Conservation (phyloP, 371 early-diverging fungal genomes). For the Mucor plumbeus region DNA sequence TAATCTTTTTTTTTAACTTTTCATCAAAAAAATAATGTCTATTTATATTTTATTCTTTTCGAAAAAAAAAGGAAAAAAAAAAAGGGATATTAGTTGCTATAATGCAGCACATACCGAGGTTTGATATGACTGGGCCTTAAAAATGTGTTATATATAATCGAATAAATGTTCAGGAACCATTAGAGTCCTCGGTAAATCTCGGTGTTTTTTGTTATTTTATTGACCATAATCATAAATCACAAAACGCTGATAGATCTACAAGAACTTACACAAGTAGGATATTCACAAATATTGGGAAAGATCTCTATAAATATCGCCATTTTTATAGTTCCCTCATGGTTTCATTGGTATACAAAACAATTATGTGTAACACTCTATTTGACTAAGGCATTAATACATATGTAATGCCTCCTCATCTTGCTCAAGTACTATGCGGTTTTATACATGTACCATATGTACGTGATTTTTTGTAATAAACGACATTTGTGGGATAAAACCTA, state of each 20-base stretch:
- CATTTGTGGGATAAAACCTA: no score
- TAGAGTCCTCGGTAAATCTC: neutral
- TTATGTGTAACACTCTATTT: neutral
- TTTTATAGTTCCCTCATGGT: neutral
- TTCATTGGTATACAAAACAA: neutral
- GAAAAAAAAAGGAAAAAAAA: no score
- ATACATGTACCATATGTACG: neutral
- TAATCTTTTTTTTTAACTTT: no score
- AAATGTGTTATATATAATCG: neutral
- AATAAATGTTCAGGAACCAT: neutral
- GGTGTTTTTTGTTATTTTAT: neutral
- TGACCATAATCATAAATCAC: neutral
- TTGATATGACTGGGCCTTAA: neutral
- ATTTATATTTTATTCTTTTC: no score
- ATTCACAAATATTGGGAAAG: neutral
- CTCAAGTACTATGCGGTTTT: neutral
- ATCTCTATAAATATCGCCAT: no score
- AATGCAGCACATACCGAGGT: neutral
- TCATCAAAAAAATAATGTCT: no score
- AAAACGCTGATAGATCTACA: neutral
- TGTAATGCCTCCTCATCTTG: neutral
- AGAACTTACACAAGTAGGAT: neutral
- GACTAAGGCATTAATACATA: neutral
- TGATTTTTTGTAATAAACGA: neutral
- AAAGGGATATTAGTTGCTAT: neutral